Evolutionary conservation across 1,284 basidiomycete genomes (phyloP).

Genomic region (Ceratobasidium sp.): DNA sequence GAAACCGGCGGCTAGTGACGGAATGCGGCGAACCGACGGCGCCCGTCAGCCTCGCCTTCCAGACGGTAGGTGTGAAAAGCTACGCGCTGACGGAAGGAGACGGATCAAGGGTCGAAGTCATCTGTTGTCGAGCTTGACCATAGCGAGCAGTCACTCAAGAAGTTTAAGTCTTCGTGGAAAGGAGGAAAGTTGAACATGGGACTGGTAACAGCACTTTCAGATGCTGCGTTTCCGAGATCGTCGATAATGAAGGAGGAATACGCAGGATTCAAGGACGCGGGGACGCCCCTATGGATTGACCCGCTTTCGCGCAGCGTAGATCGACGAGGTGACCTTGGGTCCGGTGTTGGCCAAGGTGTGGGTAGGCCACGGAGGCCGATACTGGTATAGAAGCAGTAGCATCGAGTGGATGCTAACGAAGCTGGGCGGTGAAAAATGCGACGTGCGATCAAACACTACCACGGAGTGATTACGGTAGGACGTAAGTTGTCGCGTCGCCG

Average conservation of each 20-base stretch:
- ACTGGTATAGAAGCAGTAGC: too few relatives aligned
- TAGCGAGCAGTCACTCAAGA: neutral
- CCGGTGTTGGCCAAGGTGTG: too few relatives aligned
- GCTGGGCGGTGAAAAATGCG: too few relatives aligned
- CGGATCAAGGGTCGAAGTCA: neutral
- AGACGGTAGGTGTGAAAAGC: neutral
- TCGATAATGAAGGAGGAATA: neutral
- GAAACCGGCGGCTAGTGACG: neutral
- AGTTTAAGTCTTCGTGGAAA: neutral
- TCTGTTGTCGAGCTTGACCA: neutral
- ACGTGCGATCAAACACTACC: too few relatives aligned
- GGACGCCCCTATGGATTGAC: too few relatives aligned
- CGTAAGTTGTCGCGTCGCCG: too few relatives aligned
- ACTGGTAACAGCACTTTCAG: neutral
- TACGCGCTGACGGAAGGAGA: neutral
- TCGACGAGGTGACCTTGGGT: too few relatives aligned
- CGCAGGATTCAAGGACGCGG: too few relatives aligned
- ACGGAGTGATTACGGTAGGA: too few relatives aligned
- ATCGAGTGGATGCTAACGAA: too few relatives aligned
- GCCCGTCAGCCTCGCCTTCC: neutral
- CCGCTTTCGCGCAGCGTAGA: too few relatives aligned
- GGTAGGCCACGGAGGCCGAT: too few relatives aligned
- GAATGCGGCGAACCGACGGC: conserved; percentile 12
- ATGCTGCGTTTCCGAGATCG: neutral
- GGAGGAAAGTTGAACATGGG: neutral